Evolutionary conservation across 2,329 filamentous ascomycete genomes (phyloP), one percentile per base, ranked within the genome.

Genomic region (Xylaria digitata): DNA sequence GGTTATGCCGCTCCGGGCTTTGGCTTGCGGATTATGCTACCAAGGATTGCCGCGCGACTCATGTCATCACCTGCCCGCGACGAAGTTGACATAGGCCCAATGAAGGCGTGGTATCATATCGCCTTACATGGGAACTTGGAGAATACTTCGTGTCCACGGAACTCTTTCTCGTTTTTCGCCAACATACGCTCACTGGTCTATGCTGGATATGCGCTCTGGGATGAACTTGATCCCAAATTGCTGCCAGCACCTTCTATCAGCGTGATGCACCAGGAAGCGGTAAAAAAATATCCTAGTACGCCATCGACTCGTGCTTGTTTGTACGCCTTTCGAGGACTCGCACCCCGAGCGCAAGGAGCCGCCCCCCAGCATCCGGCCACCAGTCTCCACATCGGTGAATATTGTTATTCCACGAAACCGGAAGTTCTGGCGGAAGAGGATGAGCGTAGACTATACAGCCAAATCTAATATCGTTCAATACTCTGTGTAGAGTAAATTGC

Each of bases 161-260:
- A 13, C 49, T 23, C 11, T 37, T 9, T 6, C n/a, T 37, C 19
- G 42, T 49, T 62, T 17, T 30, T 37, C 34, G 8, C 30, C 23
- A 37, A 43, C 11, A 21, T 42, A 15, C 30, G 3, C 2, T n/a
- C 42, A 13, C 8, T 62, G 17, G 13, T 32, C 21, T 7, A 6
- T 2, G 19, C 30, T 2, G 60, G 60, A 30, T 62, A 56, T 42
- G 60, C 60, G 21, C 45, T 62, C 17, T 62, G 60, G 60, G 60
- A 62, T 15, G 50, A 48, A 3, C 9, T 62, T 8, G 6, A 46
- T 1, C 3, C 5, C 3, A 19, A 6, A 30, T 6, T 21, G 11
- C 9, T 15, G 2, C 17, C 5, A 3, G 2, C 23, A 17, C 13
- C 3, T 5, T 4, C 19, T 4, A n/a, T 62, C 1, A 6, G 15